Conservation (phyloP, 1,284 basidiomycete species). For the Bjerkandera adusta region DNA sequence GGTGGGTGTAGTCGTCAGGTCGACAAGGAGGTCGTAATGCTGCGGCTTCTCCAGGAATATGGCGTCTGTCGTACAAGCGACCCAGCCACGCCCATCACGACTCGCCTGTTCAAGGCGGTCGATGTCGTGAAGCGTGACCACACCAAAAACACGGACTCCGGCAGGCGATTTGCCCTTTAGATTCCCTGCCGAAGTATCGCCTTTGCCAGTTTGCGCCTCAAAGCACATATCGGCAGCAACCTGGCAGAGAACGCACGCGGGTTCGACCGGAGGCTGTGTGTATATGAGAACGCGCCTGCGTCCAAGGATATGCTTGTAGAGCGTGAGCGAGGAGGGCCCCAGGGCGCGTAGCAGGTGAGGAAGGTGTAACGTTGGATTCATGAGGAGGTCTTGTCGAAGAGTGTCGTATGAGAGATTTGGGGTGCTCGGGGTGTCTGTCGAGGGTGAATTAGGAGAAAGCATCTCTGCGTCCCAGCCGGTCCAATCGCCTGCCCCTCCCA, state of each 20-base stretch:
- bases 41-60: conserved; percentile 76
- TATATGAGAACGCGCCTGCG: conserved; percentile 72
- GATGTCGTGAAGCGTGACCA: conserved; percentile 73
- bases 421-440: background rate
- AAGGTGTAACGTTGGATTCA: conserved; percentile 57
- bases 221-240: conserved; percentile 72
- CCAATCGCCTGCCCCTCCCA: conserved; percentile 58
- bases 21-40: conserved; percentile 75
- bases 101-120: conserved; percentile 56
- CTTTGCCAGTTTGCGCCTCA: conserved; percentile 44
- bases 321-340: conserved; percentile 70
- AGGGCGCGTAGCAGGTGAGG: conserved; percentile 69
- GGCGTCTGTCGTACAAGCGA: conserved; percentile 81
- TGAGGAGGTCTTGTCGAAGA: background rate
- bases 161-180: conserved; percentile 46
- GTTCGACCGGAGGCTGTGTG: conserved; percentile 74
- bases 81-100: conserved; percentile 64
- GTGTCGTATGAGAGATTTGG: background rate
- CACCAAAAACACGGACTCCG: conserved; percentile 67
- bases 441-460: too few species aligned
- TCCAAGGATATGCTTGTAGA: conserved; percentile 76
- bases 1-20: conserved; percentile 56
- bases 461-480: conserved; percentile 59
- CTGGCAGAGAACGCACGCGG: conserved; percentile 72
- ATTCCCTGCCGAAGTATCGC: conserved; percentile 23